Evolutionary conservation across 805 yeast species (phyloP).

Genomic region (Cephaloascus albidus): DNA sequence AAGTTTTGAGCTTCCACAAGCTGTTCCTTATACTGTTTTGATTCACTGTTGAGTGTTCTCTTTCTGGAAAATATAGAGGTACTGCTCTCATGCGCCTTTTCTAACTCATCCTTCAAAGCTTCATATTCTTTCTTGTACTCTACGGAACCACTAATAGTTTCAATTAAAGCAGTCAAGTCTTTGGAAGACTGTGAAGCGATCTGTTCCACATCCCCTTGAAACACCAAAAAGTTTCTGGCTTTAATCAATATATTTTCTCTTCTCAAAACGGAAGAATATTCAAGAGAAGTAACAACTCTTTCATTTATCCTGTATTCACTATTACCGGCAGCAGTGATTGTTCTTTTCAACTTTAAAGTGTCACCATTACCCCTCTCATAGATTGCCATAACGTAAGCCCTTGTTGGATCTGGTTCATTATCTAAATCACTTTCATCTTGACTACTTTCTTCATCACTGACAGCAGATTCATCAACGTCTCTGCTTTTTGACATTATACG

Average conservation of each 20-base stretch:
- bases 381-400: slow-evolving; percentile 71
- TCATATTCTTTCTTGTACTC: slow-evolving; percentile 66
- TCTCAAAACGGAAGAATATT: slow-evolving; percentile 59
- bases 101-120: slow-evolving; percentile 49
- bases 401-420: slow-evolving; percentile 25
- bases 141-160: slow-evolving; percentile 74
- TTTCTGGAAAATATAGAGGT: slow-evolving; percentile 58
- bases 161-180: slow-evolving; percentile 68
- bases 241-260: slow-evolving; percentile 76
- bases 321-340: slow-evolving; percentile 46
- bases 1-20: slow-evolving; percentile 61
- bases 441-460: slow-evolving; percentile 9
- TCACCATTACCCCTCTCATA: slow-evolving; percentile 60
- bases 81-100: slow-evolving; percentile 54
- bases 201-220: slow-evolving; percentile 95
- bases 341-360: slow-evolving; percentile 51
- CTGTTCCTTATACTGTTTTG: slow-evolving; percentile 72
- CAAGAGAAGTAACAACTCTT: slow-evolving; percentile 46
- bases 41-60: slow-evolving; percentile 62
- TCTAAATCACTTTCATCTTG: slow-evolving; percentile 5
- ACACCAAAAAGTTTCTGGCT: slow-evolving; percentile 86
- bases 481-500: slow-evolving; percentile 18
- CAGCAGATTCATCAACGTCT: slow-evolving; percentile 13
- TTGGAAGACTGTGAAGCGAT: slow-evolving; percentile 80
- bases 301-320: slow-evolving; percentile 65